Conservation (phyloP, 78 protist genomes). For the Bodo saltans region DNA sequence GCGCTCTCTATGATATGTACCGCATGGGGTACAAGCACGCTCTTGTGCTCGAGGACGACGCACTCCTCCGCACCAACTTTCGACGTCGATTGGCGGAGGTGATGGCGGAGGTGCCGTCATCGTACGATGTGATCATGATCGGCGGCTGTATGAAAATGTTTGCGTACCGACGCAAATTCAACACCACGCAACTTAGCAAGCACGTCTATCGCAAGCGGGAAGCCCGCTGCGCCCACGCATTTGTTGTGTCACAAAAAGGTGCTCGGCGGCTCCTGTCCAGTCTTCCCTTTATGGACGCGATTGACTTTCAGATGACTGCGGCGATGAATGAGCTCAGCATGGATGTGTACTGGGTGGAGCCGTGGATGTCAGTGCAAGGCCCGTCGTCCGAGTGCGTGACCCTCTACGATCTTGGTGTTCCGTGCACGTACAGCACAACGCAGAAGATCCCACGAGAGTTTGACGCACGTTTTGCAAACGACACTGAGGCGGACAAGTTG, state of each 20-base stretch:
- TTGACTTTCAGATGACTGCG: constrained; percentile 14
- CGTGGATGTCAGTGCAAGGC: constrained; percentile 27
- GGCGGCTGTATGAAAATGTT: constrained; percentile 18
- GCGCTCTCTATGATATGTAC: background rate
- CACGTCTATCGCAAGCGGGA: constrained; percentile 11
- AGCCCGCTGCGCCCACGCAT: constrained; percentile 31
- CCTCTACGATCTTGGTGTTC: too few species aligned
- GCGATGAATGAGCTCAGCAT: constrained; percentile 4
- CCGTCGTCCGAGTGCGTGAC: too few species aligned
- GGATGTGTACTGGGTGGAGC: constrained; percentile 13
- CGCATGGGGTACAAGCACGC: background rate
- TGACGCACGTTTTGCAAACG: too few species aligned
- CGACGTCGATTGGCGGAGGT: background rate
- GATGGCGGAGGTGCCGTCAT: background rate
- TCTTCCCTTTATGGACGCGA: constrained; percentile 5
- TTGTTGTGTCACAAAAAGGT: background rate
- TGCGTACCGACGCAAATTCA: background rate
- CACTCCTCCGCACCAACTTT: background rate
- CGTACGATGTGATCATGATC: background rate
- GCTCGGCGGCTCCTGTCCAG: background rate
- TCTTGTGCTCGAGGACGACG: constrained; percentile 24
- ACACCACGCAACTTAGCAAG: background rate
- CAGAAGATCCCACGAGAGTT: too few species aligned
- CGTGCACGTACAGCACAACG: too few species aligned
- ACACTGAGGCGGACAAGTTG: too few species aligned